phyloP scores from a whole-genome alignment of 495 filamentous ascomycete species.

The Trichoderma asperelloides region DNA sequence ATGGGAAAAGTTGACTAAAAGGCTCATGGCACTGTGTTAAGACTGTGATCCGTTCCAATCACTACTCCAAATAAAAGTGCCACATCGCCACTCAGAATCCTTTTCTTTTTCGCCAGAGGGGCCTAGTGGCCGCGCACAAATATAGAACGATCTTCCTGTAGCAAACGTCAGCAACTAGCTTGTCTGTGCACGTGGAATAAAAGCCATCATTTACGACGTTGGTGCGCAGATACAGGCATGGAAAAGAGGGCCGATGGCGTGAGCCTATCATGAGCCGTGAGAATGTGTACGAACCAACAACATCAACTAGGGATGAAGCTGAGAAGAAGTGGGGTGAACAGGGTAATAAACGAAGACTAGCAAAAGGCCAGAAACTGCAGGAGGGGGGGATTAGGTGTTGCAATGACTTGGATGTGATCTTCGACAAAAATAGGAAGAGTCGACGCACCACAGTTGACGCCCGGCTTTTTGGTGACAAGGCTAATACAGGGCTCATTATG shows the following conservation, averaged over 20 bases:
- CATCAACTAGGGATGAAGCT: background rate
- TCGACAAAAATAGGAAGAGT: background rate
- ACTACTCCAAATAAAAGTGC: slow-evolving; percentile 85
- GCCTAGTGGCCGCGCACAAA: slow-evolving; percentile 72
- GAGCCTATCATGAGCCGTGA: background rate
- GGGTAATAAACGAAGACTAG: background rate
- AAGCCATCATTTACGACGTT: background rate
- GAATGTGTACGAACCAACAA: background rate
- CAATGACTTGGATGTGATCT: background rate
- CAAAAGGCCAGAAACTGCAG: background rate
- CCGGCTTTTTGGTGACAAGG: slow-evolving; percentile 75
- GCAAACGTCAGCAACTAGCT: slow-evolving; percentile 1
- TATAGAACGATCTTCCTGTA: slow-evolving; percentile 73
- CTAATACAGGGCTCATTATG: slow-evolving; percentile 81
- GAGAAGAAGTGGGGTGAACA: no score
- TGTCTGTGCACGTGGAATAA: background rate
- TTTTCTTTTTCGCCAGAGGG: slow-evolving; percentile 75
- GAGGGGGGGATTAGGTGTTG: background rate
- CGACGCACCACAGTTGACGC: slow-evolving; percentile 57
- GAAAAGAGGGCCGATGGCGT: background rate
- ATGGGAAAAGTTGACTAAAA: no score
- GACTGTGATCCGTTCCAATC: slow-evolving; percentile 51
- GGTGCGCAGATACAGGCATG: background rate
- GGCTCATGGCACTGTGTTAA: background rate
- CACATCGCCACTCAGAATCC: slow-evolving; percentile 75